Conservation (phyloP, 345 rosid genomes). For the Anastatica hierochuntica region DNA sequence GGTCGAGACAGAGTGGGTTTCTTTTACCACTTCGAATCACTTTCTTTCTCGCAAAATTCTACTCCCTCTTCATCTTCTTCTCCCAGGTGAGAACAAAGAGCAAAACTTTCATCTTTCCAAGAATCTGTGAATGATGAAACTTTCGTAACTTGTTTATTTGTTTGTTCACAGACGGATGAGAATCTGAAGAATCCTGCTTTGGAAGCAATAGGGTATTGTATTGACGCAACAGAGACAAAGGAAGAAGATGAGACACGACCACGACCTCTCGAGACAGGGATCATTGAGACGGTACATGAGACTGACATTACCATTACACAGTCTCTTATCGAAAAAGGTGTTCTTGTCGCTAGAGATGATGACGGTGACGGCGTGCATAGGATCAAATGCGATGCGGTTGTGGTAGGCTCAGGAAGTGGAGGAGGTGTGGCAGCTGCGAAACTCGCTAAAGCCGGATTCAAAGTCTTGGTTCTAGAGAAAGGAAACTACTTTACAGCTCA, state of each 20-base stretch:
- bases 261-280: constrained; percentile 34
- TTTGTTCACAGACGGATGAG: constrained; percentile 34
- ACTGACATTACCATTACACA: constrained; percentile 23
- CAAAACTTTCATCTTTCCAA: neutral
- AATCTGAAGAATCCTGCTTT: constrained; percentile 40
- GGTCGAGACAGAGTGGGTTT: constrained; percentile 36
- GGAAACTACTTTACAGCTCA: constrained; percentile 40
- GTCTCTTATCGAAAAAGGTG: constrained; percentile 28
- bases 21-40: constrained; percentile 37
- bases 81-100: constrained; percentile 32
- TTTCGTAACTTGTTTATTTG: too few relatives aligned
- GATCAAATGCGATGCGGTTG: constrained; percentile 47
- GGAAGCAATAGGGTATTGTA: constrained; percentile 60
- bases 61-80: constrained; percentile 43
- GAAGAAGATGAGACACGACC: constrained; percentile 7
- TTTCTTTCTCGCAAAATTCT: constrained; percentile 43
- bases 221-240: constrained; percentile 26
- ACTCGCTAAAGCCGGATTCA: constrained; percentile 38
- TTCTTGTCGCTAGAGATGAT: constrained; percentile 30
- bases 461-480: constrained; percentile 52
- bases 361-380: constrained; percentile 12
- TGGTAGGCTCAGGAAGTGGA: constrained; percentile 51
- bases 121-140: too few relatives aligned
- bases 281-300: constrained; percentile 32
- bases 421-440: constrained; percentile 59